phyloP scores from a whole-genome alignment of 129 eudicot species.

The Tagetes patula region DNA sequence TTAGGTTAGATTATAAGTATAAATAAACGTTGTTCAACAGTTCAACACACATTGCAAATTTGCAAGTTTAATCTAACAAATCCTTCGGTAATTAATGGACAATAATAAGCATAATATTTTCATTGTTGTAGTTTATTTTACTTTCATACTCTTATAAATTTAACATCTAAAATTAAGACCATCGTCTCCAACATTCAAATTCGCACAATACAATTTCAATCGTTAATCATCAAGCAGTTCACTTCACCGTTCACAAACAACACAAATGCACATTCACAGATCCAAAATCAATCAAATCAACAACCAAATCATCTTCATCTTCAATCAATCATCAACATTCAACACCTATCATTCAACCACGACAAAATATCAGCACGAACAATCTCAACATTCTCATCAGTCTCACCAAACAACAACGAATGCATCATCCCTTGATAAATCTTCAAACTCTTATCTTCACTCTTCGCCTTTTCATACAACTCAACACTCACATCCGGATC shows the following conservation, averaged over 20 bases:
- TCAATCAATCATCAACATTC: conserved; percentile 16
- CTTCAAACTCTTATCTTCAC: conserved; percentile 69
- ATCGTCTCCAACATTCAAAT: conserved; percentile 19
- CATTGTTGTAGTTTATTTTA: too few species aligned
- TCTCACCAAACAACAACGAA: conserved; percentile 88
- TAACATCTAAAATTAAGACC: background rate
- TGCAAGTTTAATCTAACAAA: too few species aligned
- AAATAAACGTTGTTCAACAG: too few species aligned
- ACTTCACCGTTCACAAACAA: conserved; percentile 13
- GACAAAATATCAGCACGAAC: conserved; percentile 61
- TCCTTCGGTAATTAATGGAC: too few species aligned
- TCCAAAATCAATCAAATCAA: background rate
- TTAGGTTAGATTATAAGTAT: too few species aligned
- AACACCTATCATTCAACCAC: conserved; percentile 73
- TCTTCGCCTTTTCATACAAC: conserved; percentile 63
- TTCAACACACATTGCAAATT: too few species aligned
- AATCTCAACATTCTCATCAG: conserved; percentile 80
- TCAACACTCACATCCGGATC: conserved; percentile 80
- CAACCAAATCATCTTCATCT: background rate
- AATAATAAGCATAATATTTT: too few species aligned
- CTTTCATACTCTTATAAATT: too few species aligned
- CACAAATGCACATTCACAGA: background rate
- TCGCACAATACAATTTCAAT: conserved; percentile 20
- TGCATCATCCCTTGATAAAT: conserved; percentile 86
- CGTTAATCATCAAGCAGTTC: conserved; percentile 10